Evolutionary conservation across 352 stramenopile genomes (phyloP).

Genomic region (Halophytophthora batemanensis): DNA sequence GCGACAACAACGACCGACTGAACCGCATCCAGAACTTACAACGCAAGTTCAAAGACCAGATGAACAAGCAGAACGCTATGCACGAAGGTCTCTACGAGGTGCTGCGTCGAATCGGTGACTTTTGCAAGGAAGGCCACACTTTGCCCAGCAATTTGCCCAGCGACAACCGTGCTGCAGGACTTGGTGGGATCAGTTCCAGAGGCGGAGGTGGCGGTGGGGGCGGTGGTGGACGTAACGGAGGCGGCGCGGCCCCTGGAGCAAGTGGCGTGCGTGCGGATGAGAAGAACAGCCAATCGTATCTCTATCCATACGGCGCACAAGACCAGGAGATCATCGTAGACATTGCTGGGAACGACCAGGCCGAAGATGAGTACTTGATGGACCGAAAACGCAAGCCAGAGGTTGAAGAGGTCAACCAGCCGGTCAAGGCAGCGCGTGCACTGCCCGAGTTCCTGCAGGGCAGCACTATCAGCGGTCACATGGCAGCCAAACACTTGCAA

Average conservation of each 20-base stretch:
- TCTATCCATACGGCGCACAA: conserved; percentile 76
- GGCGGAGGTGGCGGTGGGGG: conserved; percentile 27
- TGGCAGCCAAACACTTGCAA: conserved; percentile 80
- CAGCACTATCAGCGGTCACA: conserved; percentile 85
- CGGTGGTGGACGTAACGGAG: conserved; percentile 40
- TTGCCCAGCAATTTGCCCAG: conserved; percentile 83
- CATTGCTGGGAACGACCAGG: conserved; percentile 72
- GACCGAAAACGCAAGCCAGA: conserved; percentile 75
- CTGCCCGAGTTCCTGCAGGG: conserved; percentile 79
- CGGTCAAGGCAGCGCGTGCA: conserved; percentile 54
- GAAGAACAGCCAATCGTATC: conserved; percentile 75
- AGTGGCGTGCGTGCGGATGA: conserved; percentile 38
- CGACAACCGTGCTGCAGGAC: conserved; percentile 76
- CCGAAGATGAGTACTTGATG: conserved; percentile 78
- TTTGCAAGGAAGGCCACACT: conserved; percentile 68
- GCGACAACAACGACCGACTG: conserved; percentile 84
- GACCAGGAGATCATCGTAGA: conserved; percentile 88
- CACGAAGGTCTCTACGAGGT: conserved; percentile 87
- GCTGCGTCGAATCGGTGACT: conserved; percentile 74
- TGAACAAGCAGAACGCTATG: conserved; percentile 83
- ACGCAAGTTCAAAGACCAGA: conserved; percentile 87
- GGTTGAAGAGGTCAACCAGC: conserved; percentile 47
- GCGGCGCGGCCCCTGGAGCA: conserved; percentile 31
- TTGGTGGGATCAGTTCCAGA: conserved; percentile 68
- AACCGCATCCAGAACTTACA: conserved; percentile 72